A percentile compares a stretch with the other conserved stretches of the same genome.
These are phyloP conservation scores for Penicillium digitatum DNA, from an alignment of 2,329 filamentous ascomycete species.

Conservation along the genomic window DNA sequence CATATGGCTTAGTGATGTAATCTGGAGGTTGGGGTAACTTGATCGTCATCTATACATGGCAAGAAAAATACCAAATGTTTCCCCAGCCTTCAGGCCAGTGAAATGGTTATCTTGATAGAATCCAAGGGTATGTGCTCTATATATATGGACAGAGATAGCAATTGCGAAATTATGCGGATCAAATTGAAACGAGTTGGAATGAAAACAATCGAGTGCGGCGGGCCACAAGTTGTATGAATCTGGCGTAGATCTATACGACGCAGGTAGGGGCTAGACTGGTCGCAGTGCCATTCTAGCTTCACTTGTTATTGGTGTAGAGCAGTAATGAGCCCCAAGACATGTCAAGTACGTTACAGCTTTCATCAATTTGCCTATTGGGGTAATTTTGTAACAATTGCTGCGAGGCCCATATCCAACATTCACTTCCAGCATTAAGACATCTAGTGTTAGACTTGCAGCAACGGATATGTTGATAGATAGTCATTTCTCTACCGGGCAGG, in stretches of 20 bases:
- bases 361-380: too few relatives aligned
- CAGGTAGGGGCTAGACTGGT: neutral
- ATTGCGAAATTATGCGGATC: too few relatives aligned
- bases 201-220: neutral
- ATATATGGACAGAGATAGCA: neutral
- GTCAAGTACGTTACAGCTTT: neutral
- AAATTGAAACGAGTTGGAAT: neutral
- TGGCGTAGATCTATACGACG: neutral
- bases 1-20: neutral
- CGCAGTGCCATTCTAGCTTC: neutral
- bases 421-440: neutral
- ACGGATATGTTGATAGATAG: constrained; percentile 1
- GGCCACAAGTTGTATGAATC: neutral
- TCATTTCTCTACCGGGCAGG: neutral
- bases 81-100: neutral
- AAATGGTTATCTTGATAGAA: neutral
- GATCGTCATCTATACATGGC: neutral
- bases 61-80: neutral
- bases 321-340: neutral
- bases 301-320: neutral
- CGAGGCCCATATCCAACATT: neutral
- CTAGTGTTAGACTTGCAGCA: neutral
- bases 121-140: too few relatives aligned
- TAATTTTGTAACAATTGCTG: neutral
- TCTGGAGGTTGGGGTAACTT: neutral